phyloP scores from a whole-genome alignment of 805 yeast genomes.

The Ogataea minuta region DNA sequence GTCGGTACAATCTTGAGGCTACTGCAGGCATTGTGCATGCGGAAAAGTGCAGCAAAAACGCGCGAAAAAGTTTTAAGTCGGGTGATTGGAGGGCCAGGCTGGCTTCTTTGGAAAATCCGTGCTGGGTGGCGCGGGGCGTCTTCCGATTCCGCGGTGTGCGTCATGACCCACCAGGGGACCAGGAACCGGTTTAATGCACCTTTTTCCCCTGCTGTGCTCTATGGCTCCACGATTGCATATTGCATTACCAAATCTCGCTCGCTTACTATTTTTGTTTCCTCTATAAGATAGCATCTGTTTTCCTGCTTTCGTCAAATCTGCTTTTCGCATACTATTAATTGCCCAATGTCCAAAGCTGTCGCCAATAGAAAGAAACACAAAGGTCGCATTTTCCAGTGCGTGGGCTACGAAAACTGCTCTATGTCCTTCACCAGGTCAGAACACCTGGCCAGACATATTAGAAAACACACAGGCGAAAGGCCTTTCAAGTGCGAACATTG shows the following conservation, averaged over 20 bases:
- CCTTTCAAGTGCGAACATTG: slow-evolving; percentile 89
- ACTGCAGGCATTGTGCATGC: no score
- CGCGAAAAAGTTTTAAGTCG: no score
- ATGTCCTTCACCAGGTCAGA: slow-evolving; percentile 92
- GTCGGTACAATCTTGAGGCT: no score
- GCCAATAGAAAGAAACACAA: slow-evolving; percentile 40
- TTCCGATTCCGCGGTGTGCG: no score
- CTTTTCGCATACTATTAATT: not conserved
- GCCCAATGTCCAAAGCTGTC: slow-evolving; percentile 6
- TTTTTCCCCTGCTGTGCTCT: not conserved
- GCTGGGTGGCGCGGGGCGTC: no score
- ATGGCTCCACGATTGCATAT: slow-evolving; percentile 4
- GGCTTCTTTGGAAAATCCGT: no score
- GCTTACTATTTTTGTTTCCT: slow-evolving; percentile 6
- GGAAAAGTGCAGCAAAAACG: no score
- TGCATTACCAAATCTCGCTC: slow-evolving; percentile 11
- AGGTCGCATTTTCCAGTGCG: slow-evolving; percentile 75
- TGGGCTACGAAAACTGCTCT: slow-evolving; percentile 80
- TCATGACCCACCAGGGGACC: not conserved
- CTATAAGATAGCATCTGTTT: slow-evolving; percentile 2
- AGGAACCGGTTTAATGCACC: no score
- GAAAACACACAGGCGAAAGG: slow-evolving; percentile 93
- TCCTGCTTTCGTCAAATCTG: not conserved
- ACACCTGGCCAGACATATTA: slow-evolving; percentile 86
- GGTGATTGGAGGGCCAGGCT: no score